These are phyloP conservation scores for Blastobotrys terrestris DNA, from an alignment of 805 yeast genomes.

Conservation along the genomic window DNA sequence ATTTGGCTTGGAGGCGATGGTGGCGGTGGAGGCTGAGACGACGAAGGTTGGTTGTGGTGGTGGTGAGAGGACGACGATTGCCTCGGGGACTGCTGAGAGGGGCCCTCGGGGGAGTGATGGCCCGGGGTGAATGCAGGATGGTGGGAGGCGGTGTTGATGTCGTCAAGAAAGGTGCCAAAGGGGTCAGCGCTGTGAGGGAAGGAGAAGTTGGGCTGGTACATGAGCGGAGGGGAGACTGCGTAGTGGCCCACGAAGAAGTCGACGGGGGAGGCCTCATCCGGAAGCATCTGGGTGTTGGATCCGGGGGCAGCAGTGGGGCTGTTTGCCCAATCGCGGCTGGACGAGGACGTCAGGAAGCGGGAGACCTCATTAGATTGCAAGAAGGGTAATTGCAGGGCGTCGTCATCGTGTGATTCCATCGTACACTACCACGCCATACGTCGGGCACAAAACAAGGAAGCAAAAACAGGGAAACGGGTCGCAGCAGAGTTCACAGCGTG, in stretches of 20 bases:
- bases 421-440: too few species aligned
- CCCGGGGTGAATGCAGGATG: not conserved
- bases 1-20: not conserved
- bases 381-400: constrained; percentile 22
- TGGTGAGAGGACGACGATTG: not conserved
- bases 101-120: not conserved
- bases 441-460: not conserved
- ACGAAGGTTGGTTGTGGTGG: not conserved
- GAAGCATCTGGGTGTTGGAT: constrained; percentile 10
- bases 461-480: too few species aligned
- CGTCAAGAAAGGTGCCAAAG: not conserved
- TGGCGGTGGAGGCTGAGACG: not conserved
- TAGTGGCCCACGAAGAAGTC: constrained; percentile 22
- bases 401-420: not conserved
- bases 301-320: constrained; percentile 19
- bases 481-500: not conserved
- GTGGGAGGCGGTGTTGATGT: not conserved
- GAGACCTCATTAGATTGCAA: constrained; percentile 17
- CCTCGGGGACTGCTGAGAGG: not conserved
- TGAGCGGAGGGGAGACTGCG: constrained; percentile 2
- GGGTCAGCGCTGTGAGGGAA: not conserved
- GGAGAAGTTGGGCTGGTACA: not conserved
- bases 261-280: constrained; percentile 16
- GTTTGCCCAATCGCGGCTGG: not conserved
- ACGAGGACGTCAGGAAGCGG: constrained; percentile 12